A percentile compares a stretch with the other conserved stretches of the same genome.
Conservation (phyloP, 768 basidiomycete species). For the Calvatia gigantea region DNA sequence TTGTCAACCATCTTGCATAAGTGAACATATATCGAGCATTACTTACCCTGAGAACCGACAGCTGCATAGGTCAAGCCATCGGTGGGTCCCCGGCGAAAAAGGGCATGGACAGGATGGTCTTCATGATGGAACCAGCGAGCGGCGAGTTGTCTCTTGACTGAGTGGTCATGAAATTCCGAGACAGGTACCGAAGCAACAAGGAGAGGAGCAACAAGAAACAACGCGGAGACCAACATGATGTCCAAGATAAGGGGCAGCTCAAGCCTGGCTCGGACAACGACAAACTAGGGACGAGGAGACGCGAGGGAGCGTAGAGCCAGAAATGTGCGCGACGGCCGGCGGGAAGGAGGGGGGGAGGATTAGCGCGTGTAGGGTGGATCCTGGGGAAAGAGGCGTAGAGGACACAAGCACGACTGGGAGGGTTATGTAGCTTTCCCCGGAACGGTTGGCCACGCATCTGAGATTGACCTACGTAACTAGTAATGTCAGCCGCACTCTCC, state of each 20-base stretch:
- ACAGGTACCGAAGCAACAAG: slow-evolving; percentile 9
- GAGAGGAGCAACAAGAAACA: slow-evolving; percentile 6
- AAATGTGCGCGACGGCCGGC: slow-evolving; percentile 1
- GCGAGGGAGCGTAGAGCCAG: slow-evolving; percentile 12
- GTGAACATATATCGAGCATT: not conserved
- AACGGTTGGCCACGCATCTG: not conserved
- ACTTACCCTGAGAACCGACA: slow-evolving; percentile 59
- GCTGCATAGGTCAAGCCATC: slow-evolving; percentile 50
- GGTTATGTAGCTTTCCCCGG: slow-evolving; percentile 2
- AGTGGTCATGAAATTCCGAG: slow-evolving; percentile 21
- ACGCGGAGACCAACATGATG: slow-evolving; percentile 10
- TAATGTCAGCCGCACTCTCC: not conserved
- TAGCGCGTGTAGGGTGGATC: not conserved
- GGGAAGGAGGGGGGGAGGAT: not conserved
- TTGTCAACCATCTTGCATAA: not conserved
- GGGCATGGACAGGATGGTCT: slow-evolving; percentile 54
- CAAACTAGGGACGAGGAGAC: slow-evolving; percentile 19
- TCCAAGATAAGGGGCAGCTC: not conserved
- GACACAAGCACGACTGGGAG: not conserved
- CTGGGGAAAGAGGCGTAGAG: not conserved
- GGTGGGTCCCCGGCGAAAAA: slow-evolving; percentile 56
- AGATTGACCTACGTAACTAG: not conserved
- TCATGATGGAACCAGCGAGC: slow-evolving; percentile 57
- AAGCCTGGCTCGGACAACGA: slow-evolving; percentile 2
- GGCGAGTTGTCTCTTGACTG: slow-evolving; percentile 28